phyloP scores from a whole-genome alignment of 305 asterid genomes.

The Andrographis paniculata region DNA sequence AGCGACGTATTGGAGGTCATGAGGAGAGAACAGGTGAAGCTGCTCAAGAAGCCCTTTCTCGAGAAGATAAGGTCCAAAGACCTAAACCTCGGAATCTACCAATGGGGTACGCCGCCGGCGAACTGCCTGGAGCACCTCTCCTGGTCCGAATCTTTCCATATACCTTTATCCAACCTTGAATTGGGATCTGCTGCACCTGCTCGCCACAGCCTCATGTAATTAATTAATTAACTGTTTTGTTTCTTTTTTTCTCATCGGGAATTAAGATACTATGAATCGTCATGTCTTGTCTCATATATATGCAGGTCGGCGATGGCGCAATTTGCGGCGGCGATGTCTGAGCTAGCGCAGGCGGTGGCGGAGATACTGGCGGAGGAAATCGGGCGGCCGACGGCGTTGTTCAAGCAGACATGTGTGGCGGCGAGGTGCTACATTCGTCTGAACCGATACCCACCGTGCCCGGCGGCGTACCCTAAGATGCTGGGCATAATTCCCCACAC shows the following conservation, averaged over 20 bases:
- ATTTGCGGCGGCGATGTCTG: constrained; percentile 50
- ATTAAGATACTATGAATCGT: not conserved
- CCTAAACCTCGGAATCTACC: constrained; percentile 59
- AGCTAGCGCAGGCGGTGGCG: constrained; percentile 49
- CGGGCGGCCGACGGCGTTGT: constrained; percentile 42
- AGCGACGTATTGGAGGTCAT: constrained; percentile 44
- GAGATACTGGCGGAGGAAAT: constrained; percentile 59
- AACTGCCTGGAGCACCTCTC: constrained; percentile 56
- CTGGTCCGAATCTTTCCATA: constrained; percentile 94
- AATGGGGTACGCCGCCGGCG: constrained; percentile 93
- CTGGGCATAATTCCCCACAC: constrained; percentile 90
- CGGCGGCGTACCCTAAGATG: constrained; percentile 30
- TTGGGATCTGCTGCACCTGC: constrained; percentile 32
- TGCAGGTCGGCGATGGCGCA: constrained; percentile 61
- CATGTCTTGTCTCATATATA: not conserved
- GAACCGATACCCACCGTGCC: constrained; percentile 77
- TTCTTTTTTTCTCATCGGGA: not conserved
- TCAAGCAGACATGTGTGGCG: constrained; percentile 57
- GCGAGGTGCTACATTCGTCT: constrained; percentile 71
- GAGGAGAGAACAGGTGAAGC: constrained; percentile 61
- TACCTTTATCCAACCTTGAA: constrained; percentile 49
- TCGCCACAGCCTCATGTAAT: constrained; percentile 41
- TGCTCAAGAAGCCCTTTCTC: constrained; percentile 56
- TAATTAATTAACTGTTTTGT: too few species aligned
- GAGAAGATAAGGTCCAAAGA: constrained; percentile 40